A percentile compares a stretch with the other conserved stretches of the same genome.
phyloP scores from a whole-genome alignment of 805 yeast genomes.

The Starmerella floris region DNA sequence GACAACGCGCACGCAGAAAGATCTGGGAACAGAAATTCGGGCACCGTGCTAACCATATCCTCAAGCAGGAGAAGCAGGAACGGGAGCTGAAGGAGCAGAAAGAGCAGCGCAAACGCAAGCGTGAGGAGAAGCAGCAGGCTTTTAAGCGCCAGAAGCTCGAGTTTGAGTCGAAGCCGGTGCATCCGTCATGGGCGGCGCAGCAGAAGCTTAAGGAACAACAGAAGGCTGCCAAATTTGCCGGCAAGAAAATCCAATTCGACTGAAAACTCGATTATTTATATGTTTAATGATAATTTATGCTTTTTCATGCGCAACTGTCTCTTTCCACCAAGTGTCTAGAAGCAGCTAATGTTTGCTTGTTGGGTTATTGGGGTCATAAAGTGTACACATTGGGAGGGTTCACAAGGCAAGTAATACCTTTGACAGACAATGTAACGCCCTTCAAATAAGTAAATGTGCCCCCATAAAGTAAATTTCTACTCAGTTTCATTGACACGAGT shows the following conservation, averaged over 20 bases:
- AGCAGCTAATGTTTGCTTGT: not conserved
- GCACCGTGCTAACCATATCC: slow-evolving; percentile 64
- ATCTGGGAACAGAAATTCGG: slow-evolving; percentile 94
- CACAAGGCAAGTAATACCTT: no score
- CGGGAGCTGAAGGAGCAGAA: slow-evolving; percentile 36
- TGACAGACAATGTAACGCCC: no score
- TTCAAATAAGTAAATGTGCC: no score
- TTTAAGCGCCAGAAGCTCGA: slow-evolving; percentile 23
- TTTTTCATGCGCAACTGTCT: no score
- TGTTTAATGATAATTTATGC: no score
- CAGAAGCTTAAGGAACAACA: slow-evolving; percentile 53
- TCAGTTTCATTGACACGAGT: no score
- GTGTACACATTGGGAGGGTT: no score
- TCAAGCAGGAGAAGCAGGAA: slow-evolving; percentile 45
- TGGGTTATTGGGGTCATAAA: no score
- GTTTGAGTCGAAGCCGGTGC: slow-evolving; percentile 34
- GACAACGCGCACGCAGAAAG: slow-evolving; percentile 92
- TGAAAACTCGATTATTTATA: not conserved
- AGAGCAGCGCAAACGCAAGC: slow-evolving; percentile 12
- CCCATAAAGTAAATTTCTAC: no score
- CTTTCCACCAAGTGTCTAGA: no score
- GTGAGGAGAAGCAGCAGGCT: slow-evolving; percentile 7
- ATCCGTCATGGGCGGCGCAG: slow-evolving; percentile 98
- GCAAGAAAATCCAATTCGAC: slow-evolving; percentile 75
- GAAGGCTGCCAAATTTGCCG: slow-evolving; percentile 53